These are phyloP conservation scores for Magnaporthiopsis incrustans DNA, from an alignment of 2,329 filamentous ascomycete species.

Conservation along the genomic window DNA sequence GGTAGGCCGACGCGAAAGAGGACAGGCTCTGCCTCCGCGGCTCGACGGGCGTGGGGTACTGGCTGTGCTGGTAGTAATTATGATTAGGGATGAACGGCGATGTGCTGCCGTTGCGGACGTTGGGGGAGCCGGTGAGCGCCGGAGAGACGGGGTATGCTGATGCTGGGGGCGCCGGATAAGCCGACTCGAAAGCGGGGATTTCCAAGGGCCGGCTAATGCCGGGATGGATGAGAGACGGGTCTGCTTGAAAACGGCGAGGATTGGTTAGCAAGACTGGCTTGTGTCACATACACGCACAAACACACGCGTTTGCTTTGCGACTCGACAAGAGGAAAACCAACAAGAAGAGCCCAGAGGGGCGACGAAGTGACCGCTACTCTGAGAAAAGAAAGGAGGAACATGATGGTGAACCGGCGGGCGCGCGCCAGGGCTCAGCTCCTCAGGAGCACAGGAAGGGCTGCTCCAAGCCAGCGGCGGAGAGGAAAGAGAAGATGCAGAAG, in stretches of 20 bases:
- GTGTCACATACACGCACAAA: too few species aligned
- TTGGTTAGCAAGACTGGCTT: slow-evolving; percentile 25
- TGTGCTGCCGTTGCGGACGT: slow-evolving; percentile 36
- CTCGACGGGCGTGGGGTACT: slow-evolving; percentile 39
- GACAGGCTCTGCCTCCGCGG: slow-evolving; percentile 59
- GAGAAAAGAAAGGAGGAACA: slow-evolving; percentile 41
- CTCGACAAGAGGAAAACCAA: slow-evolving; percentile 38
- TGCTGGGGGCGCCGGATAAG: slow-evolving; percentile 33
- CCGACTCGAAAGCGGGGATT: slow-evolving; percentile 41
- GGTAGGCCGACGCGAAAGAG: slow-evolving; percentile 56
- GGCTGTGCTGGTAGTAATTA: slow-evolving; percentile 32
- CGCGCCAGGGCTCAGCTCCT: slow-evolving; percentile 15
- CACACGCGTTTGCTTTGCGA: slow-evolving; percentile 5
- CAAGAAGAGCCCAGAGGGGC: slow-evolving; percentile 43
- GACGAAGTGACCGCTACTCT: slow-evolving; percentile 44
- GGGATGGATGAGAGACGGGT: slow-evolving; percentile 49
- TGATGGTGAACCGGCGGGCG: slow-evolving; percentile 19
- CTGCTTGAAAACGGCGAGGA: slow-evolving; percentile 24
- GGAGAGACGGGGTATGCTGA: slow-evolving; percentile 52
- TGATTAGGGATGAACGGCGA: slow-evolving; percentile 30
- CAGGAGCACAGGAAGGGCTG: slow-evolving; percentile 17
- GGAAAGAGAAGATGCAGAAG: slow-evolving; percentile 23
- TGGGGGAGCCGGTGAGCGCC: slow-evolving; percentile 49
- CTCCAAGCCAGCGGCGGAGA: slow-evolving; percentile 22
- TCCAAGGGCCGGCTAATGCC: slow-evolving; percentile 40